These are phyloP conservation scores for Castanea sativa DNA, from an alignment of 306 rosid genomes.

Conservation along the genomic window DNA sequence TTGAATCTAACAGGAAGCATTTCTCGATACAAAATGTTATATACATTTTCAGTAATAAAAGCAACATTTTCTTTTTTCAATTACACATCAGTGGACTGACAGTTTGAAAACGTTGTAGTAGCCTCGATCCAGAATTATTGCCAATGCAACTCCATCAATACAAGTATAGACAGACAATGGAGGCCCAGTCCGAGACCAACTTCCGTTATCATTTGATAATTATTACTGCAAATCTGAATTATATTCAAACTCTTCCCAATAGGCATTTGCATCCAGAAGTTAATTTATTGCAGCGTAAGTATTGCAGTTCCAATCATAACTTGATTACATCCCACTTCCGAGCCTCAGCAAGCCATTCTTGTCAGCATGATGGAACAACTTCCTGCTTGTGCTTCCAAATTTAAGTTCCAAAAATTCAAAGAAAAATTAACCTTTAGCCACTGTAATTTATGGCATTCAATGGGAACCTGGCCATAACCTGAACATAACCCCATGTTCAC, in stretches of 20 bases:
- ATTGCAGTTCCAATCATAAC: constrained; percentile 30
- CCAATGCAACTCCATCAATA: constrained; percentile 1
- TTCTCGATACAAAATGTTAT: constrained; percentile 21
- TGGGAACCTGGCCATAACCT: constrained; percentile 42
- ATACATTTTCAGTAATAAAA: constrained; percentile 21
- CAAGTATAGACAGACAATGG: background rate
- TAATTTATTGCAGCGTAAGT: constrained; percentile 20
- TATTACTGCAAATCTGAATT: constrained; percentile 10
- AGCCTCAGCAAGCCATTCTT: constrained; percentile 11
- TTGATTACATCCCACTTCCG: constrained; percentile 28
- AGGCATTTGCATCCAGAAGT: constrained; percentile 6
- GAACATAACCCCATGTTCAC: constrained; percentile 58
- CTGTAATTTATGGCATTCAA: constrained; percentile 19
- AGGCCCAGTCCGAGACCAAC: constrained; percentile 4
- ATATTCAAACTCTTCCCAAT: constrained; percentile 20
- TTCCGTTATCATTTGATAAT: background rate
- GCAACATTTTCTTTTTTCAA: background rate
- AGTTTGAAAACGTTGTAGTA: background rate
- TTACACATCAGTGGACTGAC: constrained; percentile 1
- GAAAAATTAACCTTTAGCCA: constrained; percentile 12
- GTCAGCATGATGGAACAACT: background rate
- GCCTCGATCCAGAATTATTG: constrained; percentile 23
- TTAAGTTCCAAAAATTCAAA: constrained; percentile 10
- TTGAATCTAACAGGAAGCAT: background rate
- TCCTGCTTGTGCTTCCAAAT: constrained; percentile 5